Conservation (phyloP, 2,329 filamentous ascomycete genomes). For the Colletotrichum sp. region DNA sequence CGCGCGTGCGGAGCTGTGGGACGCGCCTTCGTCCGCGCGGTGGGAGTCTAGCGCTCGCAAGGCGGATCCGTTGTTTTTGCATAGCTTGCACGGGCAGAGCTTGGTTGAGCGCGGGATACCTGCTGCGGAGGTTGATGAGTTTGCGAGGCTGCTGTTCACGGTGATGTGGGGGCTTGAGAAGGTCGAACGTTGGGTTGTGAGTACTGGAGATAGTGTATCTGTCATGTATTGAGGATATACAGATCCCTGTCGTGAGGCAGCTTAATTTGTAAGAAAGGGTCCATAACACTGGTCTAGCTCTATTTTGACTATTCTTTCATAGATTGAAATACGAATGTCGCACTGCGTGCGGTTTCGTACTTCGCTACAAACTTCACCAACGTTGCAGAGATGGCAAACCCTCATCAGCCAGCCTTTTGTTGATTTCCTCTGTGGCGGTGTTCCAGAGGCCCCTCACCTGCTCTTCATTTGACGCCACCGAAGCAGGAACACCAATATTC, state of each 20-base stretch:
- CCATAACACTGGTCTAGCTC: too few species aligned
- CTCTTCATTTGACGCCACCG: conserved; percentile 2
- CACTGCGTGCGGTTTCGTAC: too few species aligned
- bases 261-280: background rate
- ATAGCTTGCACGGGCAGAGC: background rate
- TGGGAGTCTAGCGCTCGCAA: conserved; percentile 6
- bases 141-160: conserved; percentile 3
- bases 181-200: conserved; percentile 15
- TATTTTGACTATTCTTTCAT: too few species aligned
- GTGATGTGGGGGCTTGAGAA: conserved; percentile 18
- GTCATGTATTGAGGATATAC: background rate
- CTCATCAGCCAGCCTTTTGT: background rate
- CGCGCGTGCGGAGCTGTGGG: conserved; percentile 3
- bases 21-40: background rate
- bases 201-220: background rate
- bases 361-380: background rate
- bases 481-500: background rate
- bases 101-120: conserved; percentile 5
- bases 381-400: background rate
- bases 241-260: rapidly evolving
- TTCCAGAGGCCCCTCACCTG: conserved; percentile 20
- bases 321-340: background rate
- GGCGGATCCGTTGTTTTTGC: background rate
- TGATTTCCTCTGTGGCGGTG: conserved; percentile 3
- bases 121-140: conserved; percentile 16